Conservation (phyloP, 106 monocot genomes). For the Acorus gramineus region DNA sequence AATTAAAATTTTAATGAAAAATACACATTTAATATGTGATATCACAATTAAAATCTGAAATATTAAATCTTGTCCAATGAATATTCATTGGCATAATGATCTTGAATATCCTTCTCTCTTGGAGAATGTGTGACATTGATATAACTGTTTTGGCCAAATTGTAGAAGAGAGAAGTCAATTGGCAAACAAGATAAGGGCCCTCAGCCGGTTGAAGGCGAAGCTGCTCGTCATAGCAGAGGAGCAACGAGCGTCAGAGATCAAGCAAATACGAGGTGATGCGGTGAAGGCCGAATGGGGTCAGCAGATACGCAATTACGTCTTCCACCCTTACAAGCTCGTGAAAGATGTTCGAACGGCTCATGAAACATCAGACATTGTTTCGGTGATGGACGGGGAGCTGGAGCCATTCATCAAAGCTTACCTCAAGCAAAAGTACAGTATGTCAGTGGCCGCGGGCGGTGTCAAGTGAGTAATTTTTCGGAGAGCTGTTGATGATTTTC, state of each 20-base stretch:
- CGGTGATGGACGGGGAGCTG: slow-evolving; percentile 92
- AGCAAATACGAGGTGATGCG: slow-evolving; percentile 80
- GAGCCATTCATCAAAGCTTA: slow-evolving; percentile 84
- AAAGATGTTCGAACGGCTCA: slow-evolving; percentile 79
- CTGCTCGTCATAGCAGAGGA: slow-evolving; percentile 83
- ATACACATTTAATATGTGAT: too few relatives aligned
- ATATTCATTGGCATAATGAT: too few relatives aligned
- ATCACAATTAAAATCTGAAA: too few relatives aligned
- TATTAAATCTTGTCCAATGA: too few relatives aligned
- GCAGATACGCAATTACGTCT: slow-evolving; percentile 97
- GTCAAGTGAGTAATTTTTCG: too few relatives aligned
- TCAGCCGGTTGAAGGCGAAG: slow-evolving; percentile 88
- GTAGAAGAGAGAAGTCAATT: slow-evolving; percentile 86
- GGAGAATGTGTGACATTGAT: too few relatives aligned
- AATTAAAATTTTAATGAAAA: too few relatives aligned
- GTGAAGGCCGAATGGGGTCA: slow-evolving; percentile 99
- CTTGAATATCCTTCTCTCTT: too few relatives aligned
- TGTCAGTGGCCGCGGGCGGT: slow-evolving; percentile 1
- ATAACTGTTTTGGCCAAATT: background rate
- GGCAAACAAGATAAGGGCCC: slow-evolving; percentile 87
- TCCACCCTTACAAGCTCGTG: slow-evolving; percentile 97
- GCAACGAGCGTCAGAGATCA: slow-evolving; percentile 89
- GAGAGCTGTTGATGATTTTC: too few relatives aligned
- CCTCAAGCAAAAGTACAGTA: slow-evolving; percentile 59
- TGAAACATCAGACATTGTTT: slow-evolving; percentile 73